Percentiles rank a stretch among this genome's conserved stretches.
Conservation (phyloP, 2,329 filamentous ascomycete species). For the Colletotrichum theobromicola region DNA sequence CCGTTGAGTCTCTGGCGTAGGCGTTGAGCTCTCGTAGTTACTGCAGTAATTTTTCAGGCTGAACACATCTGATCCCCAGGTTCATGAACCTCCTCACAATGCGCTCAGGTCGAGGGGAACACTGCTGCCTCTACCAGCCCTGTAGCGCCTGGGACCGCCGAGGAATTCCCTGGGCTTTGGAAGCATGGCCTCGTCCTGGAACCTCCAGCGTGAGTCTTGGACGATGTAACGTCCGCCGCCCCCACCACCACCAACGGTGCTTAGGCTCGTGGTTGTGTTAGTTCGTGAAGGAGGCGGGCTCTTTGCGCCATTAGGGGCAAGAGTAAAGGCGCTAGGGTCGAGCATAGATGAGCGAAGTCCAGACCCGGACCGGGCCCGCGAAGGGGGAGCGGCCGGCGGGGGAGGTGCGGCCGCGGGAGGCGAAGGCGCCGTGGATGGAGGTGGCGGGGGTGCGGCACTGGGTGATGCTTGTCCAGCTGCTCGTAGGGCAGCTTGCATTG, state of each 20-base stretch:
- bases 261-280: conserved; percentile 26
- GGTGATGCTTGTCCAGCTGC: conserved; percentile 47
- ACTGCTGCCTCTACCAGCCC: conserved; percentile 91
- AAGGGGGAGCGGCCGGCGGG: conserved; percentile 35
- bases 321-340: conserved; percentile 78
- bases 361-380: conserved; percentile 46
- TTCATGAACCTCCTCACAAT: conserved; percentile 36
- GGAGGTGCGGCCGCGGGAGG: conserved; percentile 42
- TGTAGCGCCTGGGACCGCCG: conserved; percentile 78
- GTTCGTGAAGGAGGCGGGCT: conserved; percentile 51
- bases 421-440: conserved; percentile 42
- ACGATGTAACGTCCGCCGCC: conserved; percentile 58
- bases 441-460: conserved; percentile 39
- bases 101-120: conserved; percentile 84
- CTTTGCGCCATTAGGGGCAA: conserved; percentile 67
- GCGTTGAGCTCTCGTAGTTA: background rate
- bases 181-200: conserved; percentile 80
- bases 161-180: conserved; percentile 85
- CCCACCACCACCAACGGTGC: conserved; percentile 3
- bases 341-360: conserved; percentile 67
- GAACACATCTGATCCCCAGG: background rate
- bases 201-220: conserved; percentile 84
- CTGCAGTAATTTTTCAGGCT: background rate
- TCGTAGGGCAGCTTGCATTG: conserved; percentile 49
- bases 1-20: background rate